Conservation (phyloP, 495 filamentous ascomycete species). For the Antarctomyces pellizariae region DNA sequence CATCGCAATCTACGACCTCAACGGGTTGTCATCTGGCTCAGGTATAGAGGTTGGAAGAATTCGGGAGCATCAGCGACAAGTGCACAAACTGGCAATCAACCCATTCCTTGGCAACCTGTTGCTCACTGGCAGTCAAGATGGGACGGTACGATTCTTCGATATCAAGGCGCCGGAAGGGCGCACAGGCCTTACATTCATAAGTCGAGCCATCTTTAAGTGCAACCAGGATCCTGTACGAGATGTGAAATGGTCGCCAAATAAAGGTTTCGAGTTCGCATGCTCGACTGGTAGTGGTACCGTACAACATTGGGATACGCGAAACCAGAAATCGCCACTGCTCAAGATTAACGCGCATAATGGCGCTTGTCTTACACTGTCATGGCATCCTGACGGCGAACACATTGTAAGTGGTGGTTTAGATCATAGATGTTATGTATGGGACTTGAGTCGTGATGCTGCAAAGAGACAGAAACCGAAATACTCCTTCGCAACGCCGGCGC, state of each 20-base stretch:
- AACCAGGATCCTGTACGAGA: conserved; percentile 63
- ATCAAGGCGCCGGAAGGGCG: conserved; percentile 18
- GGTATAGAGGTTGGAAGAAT: conserved; percentile 50
- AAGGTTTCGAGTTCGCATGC: conserved; percentile 70
- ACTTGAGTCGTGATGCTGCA: conserved; percentile 53
- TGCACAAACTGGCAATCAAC: conserved; percentile 80
- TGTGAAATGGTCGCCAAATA: conserved; percentile 69
- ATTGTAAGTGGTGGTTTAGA: conserved; percentile 67
- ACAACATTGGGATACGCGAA: conserved; percentile 30
- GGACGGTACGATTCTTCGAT: conserved; percentile 47
- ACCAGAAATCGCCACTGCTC: conserved; percentile 22
- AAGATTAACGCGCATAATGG: conserved; percentile 71
- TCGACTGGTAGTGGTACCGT: conserved; percentile 69
- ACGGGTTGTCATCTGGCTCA: conserved; percentile 20
- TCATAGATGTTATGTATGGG: conserved; percentile 75
- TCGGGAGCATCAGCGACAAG: conserved; percentile 66
- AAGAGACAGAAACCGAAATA: conserved; percentile 59
- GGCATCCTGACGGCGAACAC: conserved; percentile 90
- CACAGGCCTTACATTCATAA: conserved; percentile 20
- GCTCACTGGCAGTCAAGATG: conserved; percentile 81
- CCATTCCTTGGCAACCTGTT: conserved; percentile 54
- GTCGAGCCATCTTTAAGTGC: conserved; percentile 21
- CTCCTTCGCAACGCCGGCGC: conserved; percentile 29
- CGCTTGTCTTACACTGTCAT: conserved; percentile 62
- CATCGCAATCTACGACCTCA: conserved; percentile 70